Evolutionary conservation across 129 eudicot genomes (phyloP), one percentile per base, ranked within the genome.

Genomic region (Saposhnikovia divaricata): DNA sequence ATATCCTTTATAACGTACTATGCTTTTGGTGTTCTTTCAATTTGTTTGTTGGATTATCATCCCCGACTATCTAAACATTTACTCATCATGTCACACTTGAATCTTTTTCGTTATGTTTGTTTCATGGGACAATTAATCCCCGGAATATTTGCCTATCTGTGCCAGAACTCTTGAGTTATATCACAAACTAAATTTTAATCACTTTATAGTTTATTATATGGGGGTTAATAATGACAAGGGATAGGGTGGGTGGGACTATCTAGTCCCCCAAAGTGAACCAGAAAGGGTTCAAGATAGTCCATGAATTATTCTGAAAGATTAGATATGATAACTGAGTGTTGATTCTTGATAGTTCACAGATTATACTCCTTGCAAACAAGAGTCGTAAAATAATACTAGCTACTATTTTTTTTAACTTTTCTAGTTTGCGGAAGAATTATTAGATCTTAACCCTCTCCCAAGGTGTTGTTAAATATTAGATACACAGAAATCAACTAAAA

Each of bases 1-100:
- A 95, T 95, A 95, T 95, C 98, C 98, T 95, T 89, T 78, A 53
- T 23, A 50, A 79, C 12, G 63, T 68, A 74, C 45, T 72, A 85
- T 76, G 78, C 31, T 19, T 78, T 18, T 51, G 77, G 13, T 43
- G 27, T 16, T 77, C 15, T 39, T 25, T 47, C 13, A 23, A 55
- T 55, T 21, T 55, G 25, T 55, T 21, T 19, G 2, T 55, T 59
- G 31, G 28, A 59, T 23, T 55, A 19, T 55, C 14, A 59, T n/a
- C 69, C 15, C 14, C 9, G 27, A 61, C 5, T 25, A 61, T 61
- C 69, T 9, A 3, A 27, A 59, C 28, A n/a, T 9, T 25, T n/a
- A 61, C 69, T n/a, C 16, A 61, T 9, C 31, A 9, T 8, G 69
- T 61, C 69, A 9, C 12, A 61, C 16, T n/a, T 61, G 34, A 61